Evolutionary conservation across 176 grass and related monocot species (phyloP).

Genomic region (Bromus sterilis): DNA sequence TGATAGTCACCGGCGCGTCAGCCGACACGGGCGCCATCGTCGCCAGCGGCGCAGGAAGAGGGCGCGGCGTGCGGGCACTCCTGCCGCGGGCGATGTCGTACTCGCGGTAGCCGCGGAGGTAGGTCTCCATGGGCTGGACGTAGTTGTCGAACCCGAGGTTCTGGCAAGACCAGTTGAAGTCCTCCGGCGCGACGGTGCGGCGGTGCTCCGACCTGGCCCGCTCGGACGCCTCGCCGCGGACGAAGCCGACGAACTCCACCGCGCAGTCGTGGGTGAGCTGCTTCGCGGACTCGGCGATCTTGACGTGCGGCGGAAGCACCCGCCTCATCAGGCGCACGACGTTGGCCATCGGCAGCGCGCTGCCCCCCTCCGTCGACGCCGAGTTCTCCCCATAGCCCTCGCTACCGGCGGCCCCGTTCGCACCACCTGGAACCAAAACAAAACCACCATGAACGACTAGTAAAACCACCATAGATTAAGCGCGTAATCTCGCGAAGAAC

Average conservation of each 20-base stretch:
- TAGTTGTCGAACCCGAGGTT: conserved; percentile 48
- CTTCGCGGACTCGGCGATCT: conserved; percentile 40
- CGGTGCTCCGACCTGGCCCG: conserved; percentile 26
- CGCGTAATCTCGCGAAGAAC: neutral
- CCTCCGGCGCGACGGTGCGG: conserved; percentile 54
- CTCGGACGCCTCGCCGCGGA: conserved; percentile 49
- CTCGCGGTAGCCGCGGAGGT: conserved; percentile 42
- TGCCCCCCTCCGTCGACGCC: neutral
- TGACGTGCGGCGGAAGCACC: conserved; percentile 30
- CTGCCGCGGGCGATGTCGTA: conserved; percentile 1
- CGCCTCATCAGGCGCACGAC: conserved; percentile 47
- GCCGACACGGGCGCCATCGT: neutral
- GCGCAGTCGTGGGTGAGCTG: conserved; percentile 50
- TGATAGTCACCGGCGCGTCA: neutral
- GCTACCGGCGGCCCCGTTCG: neutral
- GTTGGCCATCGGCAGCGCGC: conserved; percentile 47
- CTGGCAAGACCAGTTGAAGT: conserved; percentile 29
- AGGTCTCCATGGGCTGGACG: conserved; percentile 31
- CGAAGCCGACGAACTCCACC: conserved; percentile 62
- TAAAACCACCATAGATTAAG: neutral
- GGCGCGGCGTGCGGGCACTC: neutral
- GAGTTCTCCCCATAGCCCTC: neutral
- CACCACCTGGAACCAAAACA: neutral
- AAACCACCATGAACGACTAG: neutral
- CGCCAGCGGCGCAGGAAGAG: neutral